Evolutionary conservation across 2,329 filamentous ascomycete species (phyloP), one percentile per base, ranked within the genome.

Genomic region (Alternaria gaisen): DNA sequence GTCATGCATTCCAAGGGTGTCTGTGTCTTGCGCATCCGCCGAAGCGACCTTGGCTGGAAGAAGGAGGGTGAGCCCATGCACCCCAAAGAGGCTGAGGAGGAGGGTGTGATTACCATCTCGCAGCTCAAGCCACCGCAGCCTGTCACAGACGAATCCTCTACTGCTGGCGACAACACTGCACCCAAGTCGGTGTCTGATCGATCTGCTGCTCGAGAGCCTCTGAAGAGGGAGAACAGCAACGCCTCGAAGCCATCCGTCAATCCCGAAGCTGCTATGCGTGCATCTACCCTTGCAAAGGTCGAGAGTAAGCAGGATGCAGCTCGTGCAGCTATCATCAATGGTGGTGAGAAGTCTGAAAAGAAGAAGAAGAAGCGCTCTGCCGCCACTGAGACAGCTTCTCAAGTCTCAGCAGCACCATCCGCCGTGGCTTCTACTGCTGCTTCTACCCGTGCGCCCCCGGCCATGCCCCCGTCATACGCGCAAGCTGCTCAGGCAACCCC

Each of bases 1-100:
- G 91, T 93, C 32, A 97, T 97, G 90, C 94, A 99, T 79, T 97
- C 95, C 11, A 96, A 93, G 81, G 95, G 95, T 63, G 93, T 98
- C n/a, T 94, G 94, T 18, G 94, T 92, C 71, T 78, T 98, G 54
- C 89, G 89, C 65, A 88, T 99, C 77, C 94, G 91, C 77, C 92
- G 94, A 76, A 88, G 90, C 53, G 94, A 98, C 79, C 84, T 99
- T 50, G 95, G 96, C 30, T 98, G 94, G 94, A 91, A 90, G 69
- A 87, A 88, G 69, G 92, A 97, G 64, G 94, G 93, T 80, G 97
- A 96, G 83, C 91, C 97, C 54, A 83, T 97, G 40, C 83, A 90
- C 55, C 86, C 91, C 0, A 87, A 95, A 40, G 89, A 97, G 77
- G 94, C 92, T 3, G 84, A 92, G 44, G 84, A 90, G 54, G 85